A percentile compares a stretch with the other conserved stretches of the same genome.
These are phyloP conservation scores for Coemansia umbellata DNA, from an alignment of 192 early-diverging fungal species.

Conservation along the genomic window DNA sequence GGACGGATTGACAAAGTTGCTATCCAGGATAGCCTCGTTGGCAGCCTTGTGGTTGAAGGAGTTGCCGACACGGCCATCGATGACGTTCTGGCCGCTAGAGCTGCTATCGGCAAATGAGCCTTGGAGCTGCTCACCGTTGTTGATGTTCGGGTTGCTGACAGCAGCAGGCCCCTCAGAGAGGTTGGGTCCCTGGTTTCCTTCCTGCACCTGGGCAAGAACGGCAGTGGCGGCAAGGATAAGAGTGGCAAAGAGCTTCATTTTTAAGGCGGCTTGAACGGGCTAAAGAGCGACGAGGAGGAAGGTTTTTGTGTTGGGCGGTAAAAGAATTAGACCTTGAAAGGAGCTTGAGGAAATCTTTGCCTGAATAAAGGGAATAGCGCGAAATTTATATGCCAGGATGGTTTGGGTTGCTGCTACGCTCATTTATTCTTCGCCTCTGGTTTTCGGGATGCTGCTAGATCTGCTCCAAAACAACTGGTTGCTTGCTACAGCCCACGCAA, in stretches of 20 bases:
- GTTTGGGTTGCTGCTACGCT: no score
- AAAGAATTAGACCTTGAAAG: background rate
- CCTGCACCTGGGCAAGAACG: slow-evolving; percentile 43
- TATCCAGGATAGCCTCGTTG: slow-evolving; percentile 30
- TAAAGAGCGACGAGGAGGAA: background rate
- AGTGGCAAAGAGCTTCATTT: slow-evolving; percentile 51
- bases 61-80: slow-evolving; percentile 15
- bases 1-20: slow-evolving; percentile 40
- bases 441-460: no score
- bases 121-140: slow-evolving; percentile 42
- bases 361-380: no score
- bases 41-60: slow-evolving; percentile 19
- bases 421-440: no score
- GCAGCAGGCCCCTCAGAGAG: slow-evolving; percentile 28
- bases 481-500: no score
- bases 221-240: slow-evolving; percentile 47
- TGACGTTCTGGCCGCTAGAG: slow-evolving; percentile 26
- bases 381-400: no score
- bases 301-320: background rate
- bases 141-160: slow-evolving; percentile 41
- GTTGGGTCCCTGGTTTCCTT: slow-evolving; percentile 20
- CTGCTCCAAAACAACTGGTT: no score
- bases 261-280: background rate
- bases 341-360: no score
- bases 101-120: slow-evolving; percentile 26